Base-by-base conservation (phyloP, 139 green algal genomes). In the Penium margaritaceum region DNA sequence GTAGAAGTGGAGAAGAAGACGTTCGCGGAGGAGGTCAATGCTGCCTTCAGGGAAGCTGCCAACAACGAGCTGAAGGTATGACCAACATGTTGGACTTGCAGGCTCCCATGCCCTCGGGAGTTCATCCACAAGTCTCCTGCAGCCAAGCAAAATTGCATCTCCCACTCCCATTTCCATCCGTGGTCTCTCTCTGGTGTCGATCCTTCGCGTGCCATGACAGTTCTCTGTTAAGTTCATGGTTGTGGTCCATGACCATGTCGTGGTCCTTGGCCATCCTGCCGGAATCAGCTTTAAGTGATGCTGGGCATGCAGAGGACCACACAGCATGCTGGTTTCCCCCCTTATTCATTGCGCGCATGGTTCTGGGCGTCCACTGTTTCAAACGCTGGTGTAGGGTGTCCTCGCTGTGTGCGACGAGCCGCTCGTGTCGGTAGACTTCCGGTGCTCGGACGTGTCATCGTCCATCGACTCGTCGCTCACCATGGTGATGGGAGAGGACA, bases 21-120 rank as follows among this genome's bases (percentile, higher is more conserved):
- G n/a, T 91, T 97, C 34, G 93, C 94, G 15, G 95, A 99, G 89
- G 95, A 98, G 84, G 95, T 99, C 3, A 99, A 99, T 85, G 87
- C 85, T 44, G 93, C 93, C 44, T 96, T 99, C 90, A 81, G 87
- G n/a, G 84, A 93, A 86, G 92, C 90, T 9, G 81, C 88, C 57
- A 75, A 85, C 19, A 92, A 91, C 65, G 77, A 85, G 37, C 38
- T 79, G 21, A 81, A 81, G 61, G 64, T 72, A 39, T 29, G 27
- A 5, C 37, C 9, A 64, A n/a, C n/a, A n/a, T n/a, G n/a, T n/a
- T n/a, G n/a, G n/a, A n/a, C n/a, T n/a, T n/a, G n/a, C n/a, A n/a
- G n/a, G n/a, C n/a, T n/a, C n/a, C n/a, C n/a, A n/a, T n/a, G n/a
- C n/a, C n/a, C n/a, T n/a, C n/a, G n/a, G n/a, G n/a, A n/a, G n/a